Conservation (phyloP, 768 basidiomycete genomes). For the Epithele typhae region DNA sequence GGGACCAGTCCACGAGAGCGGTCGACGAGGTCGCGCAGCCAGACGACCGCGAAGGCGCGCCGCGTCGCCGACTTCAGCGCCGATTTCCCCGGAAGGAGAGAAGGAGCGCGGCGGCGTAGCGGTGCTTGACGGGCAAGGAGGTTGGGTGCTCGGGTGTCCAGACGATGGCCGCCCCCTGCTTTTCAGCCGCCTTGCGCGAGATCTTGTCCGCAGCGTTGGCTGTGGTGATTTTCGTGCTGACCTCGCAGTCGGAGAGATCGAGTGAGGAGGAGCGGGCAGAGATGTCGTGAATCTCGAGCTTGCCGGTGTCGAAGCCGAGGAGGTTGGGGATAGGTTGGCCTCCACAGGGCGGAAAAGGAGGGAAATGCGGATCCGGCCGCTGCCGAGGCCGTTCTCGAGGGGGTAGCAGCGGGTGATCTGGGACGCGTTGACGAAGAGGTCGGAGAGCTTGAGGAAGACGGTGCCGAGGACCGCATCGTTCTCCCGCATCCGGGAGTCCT, state of each 20-base stretch:
- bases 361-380: constrained; percentile 58
- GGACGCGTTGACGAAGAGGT: constrained; percentile 37
- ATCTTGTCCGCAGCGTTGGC: constrained; percentile 38
- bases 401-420: constrained; percentile 57
- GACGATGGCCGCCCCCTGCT: constrained; percentile 27
- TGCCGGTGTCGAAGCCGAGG: constrained; percentile 67
- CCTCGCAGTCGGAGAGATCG: constrained; percentile 35
- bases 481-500: constrained; percentile 56
- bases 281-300: constrained; percentile 47
- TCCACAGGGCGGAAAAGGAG: constrained; percentile 67
- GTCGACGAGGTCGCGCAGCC: constrained; percentile 53
- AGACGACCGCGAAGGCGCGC: constrained; percentile 41
- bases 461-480: constrained; percentile 68
- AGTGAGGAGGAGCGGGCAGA: constrained; percentile 23
- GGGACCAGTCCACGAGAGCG: constrained; percentile 42
- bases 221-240: constrained; percentile 39
- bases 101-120: constrained; percentile 42
- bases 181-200: constrained; percentile 32
- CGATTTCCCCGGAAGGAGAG: constrained; percentile 36
- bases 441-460: constrained; percentile 47
- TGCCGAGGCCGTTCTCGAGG: constrained; percentile 67
- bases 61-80: constrained; percentile 24
- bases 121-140: constrained; percentile 42
- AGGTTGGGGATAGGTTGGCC: constrained; percentile 52
- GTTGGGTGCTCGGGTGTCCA: constrained; percentile 32